Base-by-base conservation (phyloP, 148 eudicot species). In the Arbutus unedo region DNA sequence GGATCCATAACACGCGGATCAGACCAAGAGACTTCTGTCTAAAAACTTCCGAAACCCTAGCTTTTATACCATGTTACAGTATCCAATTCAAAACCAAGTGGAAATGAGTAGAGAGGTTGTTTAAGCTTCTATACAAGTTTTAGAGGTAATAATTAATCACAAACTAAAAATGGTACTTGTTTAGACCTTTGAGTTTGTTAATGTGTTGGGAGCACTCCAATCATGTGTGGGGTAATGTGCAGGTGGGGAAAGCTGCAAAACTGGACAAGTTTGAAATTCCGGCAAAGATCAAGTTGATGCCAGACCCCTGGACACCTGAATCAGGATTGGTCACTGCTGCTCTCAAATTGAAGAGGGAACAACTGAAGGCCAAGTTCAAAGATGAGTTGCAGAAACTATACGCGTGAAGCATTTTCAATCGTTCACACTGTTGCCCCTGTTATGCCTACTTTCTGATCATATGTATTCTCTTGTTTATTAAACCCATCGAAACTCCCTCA, bases 261-360 rank as follows among this genome's bases (percentile, higher is more conserved):
- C 79, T 95, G 80, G 98, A 92, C 84, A 95, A 89, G 86, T 93
- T 95, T 82, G 98, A 95, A 87, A 59, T 86, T 74, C 98, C 98
- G 0, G 91, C 94, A 71, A 95, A 93, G 87, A 94, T 95, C 44
- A 88, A 89, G 87, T 79, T 95, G 84, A 2, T 94, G 81, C 91
- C 93, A 2, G 98, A 95, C 7, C 91, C 96, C 3, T 95, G 98
- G 99, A 96, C 99, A 45, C 97, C 97, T 5, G 98, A 96, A 79
- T 91, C 98, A 0, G 99, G 99, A 81, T 81, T 96, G 82, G 99
- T 96, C 59, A 96, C 99, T 19, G 98, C 95, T 66, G 99, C 99
- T 55, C 90, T 96, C 10, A 96, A 96, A 79, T 49, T 96, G 60
- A 96, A 96, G 90, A 91, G 99, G 93, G 99, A 96, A 86, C 95